Base-by-base conservation (phyloP, 2,329 filamentous ascomycete species). In the Drechslerella stenobrocha region DNA sequence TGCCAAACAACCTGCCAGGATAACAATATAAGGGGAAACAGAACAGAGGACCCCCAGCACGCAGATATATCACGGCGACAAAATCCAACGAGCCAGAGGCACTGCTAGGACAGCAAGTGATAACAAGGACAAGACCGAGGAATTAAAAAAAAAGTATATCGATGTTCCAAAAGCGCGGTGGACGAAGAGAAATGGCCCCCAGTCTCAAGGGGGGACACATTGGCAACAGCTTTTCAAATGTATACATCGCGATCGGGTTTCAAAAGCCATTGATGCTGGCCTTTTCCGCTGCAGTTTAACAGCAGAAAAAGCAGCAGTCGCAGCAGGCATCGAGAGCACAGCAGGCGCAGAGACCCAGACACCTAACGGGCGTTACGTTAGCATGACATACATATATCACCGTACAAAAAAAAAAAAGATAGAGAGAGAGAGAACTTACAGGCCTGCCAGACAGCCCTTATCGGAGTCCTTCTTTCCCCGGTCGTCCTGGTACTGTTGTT, bases 241-340 rank as follows among this genome's bases (percentile, higher is more conserved):
- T 4, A 37, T 4, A 13, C 32, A 6, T 53, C 24, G 51, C 24
- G 45, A 23, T 13, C 34, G 34, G 13, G 34, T 37, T 13, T 37
- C 34, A 34, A 6, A n/a, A 15, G 37, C 37, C 37, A 42, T n/a
- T 37, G 15, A 37, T 30, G 37, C 23, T 45, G 51, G 35, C 2
- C 15, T 11, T 45, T 45, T 40, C 24, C 51, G 32, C 23, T 32
- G 18, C 7, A 22, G 24, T 50, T 66, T 67, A 67, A 60, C 63
- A 67, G 61, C 61, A 66, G 61, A 66, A 42, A 44, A 67, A 60
- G 26, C 63, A 67, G 55, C 63, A 67, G n/a, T 67, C 63, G 50
- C 60, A 34, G 50, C 55, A 15, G 22, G 55, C 63, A 34, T 67
- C 63, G 26, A 55, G 60, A 5, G 63, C 63, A 23, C 63, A 67